Percentiles rank a stretch among this genome's conserved stretches.
Conservation (phyloP, 805 yeast species). For the Ogataea zsoltii region DNA sequence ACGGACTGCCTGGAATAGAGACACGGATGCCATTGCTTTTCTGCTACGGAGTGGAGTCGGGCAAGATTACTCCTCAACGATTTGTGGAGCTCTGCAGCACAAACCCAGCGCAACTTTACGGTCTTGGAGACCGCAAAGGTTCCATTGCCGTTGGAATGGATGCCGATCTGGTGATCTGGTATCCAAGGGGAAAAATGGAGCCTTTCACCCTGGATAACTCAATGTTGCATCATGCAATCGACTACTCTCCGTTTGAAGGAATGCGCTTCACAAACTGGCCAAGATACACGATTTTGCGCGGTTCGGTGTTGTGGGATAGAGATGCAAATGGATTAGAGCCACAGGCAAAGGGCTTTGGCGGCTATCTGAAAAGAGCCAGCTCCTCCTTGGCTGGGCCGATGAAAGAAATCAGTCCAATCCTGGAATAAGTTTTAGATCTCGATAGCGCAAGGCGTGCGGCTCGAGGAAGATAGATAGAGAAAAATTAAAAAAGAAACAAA, state of each 20-base stretch:
- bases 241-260: slow-evolving; percentile 43
- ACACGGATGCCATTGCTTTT: slow-evolving; percentile 46
- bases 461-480: neutral
- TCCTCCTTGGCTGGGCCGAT: slow-evolving; percentile 25
- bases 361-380: slow-evolving; percentile 31
- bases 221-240: slow-evolving; percentile 39
- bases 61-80: slow-evolving; percentile 40
- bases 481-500: no score
- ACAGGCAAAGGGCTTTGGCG: slow-evolving; percentile 21
- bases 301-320: slow-evolving; percentile 37
- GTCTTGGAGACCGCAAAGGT: slow-evolving; percentile 43
- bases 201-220: slow-evolving; percentile 31
- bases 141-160: slow-evolving; percentile 46
- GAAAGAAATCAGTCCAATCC: slow-evolving; percentile 26
- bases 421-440: neutral
- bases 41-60: slow-evolving; percentile 44
- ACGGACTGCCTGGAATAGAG: slow-evolving; percentile 52
- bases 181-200: slow-evolving; percentile 37
- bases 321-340: slow-evolving; percentile 23
- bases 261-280: slow-evolving; percentile 47
- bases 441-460: slow-evolving; percentile 1
- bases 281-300: slow-evolving; percentile 43
- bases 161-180: slow-evolving; percentile 52
- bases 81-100: slow-evolving; percentile 47
- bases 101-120: slow-evolving; percentile 49